These are phyloP conservation scores for Melampsora americana DNA, from an alignment of 1,284 basidiomycete genomes.

Conservation along the genomic window DNA sequence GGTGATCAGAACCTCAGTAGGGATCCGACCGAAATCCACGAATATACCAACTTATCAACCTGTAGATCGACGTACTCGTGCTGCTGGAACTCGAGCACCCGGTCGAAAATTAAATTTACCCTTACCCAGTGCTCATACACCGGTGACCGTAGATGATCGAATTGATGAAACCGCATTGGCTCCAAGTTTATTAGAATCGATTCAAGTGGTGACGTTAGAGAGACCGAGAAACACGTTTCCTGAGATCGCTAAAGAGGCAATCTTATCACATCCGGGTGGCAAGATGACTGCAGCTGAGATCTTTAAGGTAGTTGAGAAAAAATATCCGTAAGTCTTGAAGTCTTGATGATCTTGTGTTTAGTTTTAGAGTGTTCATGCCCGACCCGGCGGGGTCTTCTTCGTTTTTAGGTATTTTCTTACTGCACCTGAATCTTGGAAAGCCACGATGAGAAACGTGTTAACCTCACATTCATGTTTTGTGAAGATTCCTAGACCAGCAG, in stretches of 20 bases:
- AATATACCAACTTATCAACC: not conserved
- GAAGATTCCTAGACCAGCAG: conserved; percentile 30
- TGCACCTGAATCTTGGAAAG: conserved; percentile 43
- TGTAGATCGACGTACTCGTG: conserved; percentile 26
- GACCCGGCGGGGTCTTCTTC: not conserved
- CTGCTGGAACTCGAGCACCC: conserved; percentile 18
- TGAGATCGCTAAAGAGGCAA: conserved; percentile 42
- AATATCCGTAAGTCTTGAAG: conserved; percentile 44
- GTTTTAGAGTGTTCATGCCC: no score
- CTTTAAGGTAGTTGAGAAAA: conserved; percentile 43
- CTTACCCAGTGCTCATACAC: conserved; percentile 32
- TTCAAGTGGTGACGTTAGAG: conserved; percentile 22
- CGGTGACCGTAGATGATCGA: not conserved
- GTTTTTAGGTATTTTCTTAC: conserved; percentile 35
- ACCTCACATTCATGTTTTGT: conserved; percentile 44
- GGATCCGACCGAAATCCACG: not conserved
- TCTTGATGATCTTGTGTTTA: not conserved
- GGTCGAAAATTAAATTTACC: conserved; percentile 36
- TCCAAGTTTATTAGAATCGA: conserved; percentile 38
- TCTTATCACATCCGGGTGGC: conserved; percentile 24
- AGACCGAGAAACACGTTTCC: conserved; percentile 33
- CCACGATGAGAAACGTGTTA: conserved; percentile 40
- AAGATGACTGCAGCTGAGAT: conserved; percentile 44
- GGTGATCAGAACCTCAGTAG: not conserved
- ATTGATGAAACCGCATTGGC: conserved; percentile 27